Evolutionary conservation across 768 basidiomycete genomes (phyloP).

Genomic region (Amylocystis lapponica): DNA sequence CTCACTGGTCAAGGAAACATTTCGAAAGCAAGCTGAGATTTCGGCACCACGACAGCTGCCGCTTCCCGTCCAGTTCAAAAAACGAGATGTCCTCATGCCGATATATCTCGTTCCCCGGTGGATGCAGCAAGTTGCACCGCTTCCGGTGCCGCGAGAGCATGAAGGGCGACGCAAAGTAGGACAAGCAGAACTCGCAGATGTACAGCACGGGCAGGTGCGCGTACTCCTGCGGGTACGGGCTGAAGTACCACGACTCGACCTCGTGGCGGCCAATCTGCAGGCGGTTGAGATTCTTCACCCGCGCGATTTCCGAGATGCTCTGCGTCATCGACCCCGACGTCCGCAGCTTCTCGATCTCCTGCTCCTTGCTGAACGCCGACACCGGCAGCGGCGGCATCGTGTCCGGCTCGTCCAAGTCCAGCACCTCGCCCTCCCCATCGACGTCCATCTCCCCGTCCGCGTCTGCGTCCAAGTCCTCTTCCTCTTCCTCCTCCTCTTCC

Average conservation of each 20-base stretch:
- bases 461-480: slow-evolving; percentile 47
- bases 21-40: slow-evolving; percentile 96
- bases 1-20: slow-evolving; percentile 96
- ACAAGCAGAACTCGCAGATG: slow-evolving; percentile 98
- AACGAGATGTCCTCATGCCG: slow-evolving; percentile 95
- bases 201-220: slow-evolving; percentile 93
- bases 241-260: slow-evolving; percentile 99
- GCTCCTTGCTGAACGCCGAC: slow-evolving; percentile 86
- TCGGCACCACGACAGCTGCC: slow-evolving; percentile 93
- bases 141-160: slow-evolving; percentile 89
- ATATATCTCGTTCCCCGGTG: slow-evolving; percentile 99
- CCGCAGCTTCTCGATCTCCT: slow-evolving; percentile 97
- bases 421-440: slow-evolving; percentile 45
- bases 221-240: slow-evolving; percentile 97
- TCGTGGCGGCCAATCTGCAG: slow-evolving; percentile 95
- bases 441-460: slow-evolving; percentile 48
- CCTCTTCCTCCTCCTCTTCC: slow-evolving; percentile 38
- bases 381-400: slow-evolving; percentile 47
- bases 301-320: slow-evolving; percentile 93
- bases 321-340: slow-evolving; percentile 99
- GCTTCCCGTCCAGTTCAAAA: slow-evolving; percentile 97
- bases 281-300: slow-evolving; percentile 97
- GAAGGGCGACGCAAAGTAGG: slow-evolving; percentile 85
- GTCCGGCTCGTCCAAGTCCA: slow-evolving; percentile 52
- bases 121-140: slow-evolving; percentile 88